Evolutionary conservation across 1,284 basidiomycete species (phyloP), one percentile per base, ranked within the genome.

Genomic region (Sporisorium exsertum): DNA sequence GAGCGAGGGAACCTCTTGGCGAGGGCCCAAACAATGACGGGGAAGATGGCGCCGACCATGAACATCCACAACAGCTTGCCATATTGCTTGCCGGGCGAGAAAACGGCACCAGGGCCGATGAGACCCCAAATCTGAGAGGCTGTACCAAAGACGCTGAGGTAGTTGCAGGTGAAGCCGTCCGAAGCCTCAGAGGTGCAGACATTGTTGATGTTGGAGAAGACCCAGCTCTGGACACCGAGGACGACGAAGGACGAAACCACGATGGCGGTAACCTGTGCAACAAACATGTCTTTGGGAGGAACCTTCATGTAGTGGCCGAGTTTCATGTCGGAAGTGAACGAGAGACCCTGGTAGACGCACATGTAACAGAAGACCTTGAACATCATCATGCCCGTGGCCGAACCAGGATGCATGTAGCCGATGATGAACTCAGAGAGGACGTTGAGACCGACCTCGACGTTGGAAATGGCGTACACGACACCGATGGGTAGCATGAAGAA

Each of bases 381-480:
- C 68, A 94, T 87, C 89, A 93, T 91, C 85, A 92, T 91, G 59
- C 92, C 93, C 60, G 94, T 87, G 2, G 94, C 93, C 50, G 88
- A 88, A 16, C 92, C 92, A 24, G 93, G 92, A 52, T 93, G 87
- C 65, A 92, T 87, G 86, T 93, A 94, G 3, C 93, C 93, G 12
- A 88, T 89, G 64, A 94, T 86, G 72, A 94, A 87, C 85, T 95
- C 93, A 52, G 90, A 89, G 81, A 95, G 89, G 50, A 94, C 90
- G 72, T 87, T 81, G 65, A 80, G 86, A 2, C 88, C 88, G 55
- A 94, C 86, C 71, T 89, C 88, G 83, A 94, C 92, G 85, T 95
- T 94, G 61, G 93, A 92, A 81, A 94, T 91, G 26, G 93, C 93
- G 79, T 91, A 90, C 52, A 94, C 88, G 88, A 94, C 92, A 75